These are phyloP conservation scores for Pyrus pyrifolia DNA, from an alignment of 306 rosid genomes.

Conservation along the genomic window DNA sequence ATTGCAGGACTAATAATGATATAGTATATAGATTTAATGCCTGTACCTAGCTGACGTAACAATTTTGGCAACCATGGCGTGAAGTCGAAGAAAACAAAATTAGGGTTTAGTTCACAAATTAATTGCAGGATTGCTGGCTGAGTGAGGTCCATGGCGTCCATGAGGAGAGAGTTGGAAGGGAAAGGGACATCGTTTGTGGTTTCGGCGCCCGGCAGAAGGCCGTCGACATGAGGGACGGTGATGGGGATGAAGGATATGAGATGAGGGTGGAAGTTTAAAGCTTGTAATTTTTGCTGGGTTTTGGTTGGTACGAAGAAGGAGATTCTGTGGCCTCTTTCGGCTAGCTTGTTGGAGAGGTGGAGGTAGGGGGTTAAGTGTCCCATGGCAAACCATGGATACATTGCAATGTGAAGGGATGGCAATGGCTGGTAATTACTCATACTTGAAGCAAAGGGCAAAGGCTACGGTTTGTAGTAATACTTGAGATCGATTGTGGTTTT, in stretches of 20 bases:
- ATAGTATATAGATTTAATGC: conserved; percentile 36
- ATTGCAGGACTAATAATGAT: conserved; percentile 34
- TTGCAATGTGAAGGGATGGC: conserved; percentile 36
- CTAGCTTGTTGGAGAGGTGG: conserved; percentile 61
- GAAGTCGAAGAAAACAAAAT: conserved; percentile 47
- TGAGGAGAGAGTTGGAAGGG: conserved; percentile 26
- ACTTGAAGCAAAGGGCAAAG: neutral
- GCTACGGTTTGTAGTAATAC: too few species aligned
- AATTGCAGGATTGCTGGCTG: conserved; percentile 28
- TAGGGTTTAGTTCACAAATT: conserved; percentile 36
- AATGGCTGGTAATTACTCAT: neutral
- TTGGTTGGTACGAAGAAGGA: conserved; percentile 50
- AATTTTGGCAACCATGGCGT: conserved; percentile 50
- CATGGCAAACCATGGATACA: conserved; percentile 71
- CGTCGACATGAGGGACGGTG: conserved; percentile 44
- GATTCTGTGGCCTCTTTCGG: conserved; percentile 48
- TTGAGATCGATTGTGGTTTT: too few species aligned
- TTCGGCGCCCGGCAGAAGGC: conserved; percentile 52
- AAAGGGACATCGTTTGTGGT: conserved; percentile 55
- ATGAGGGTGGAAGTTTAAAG: conserved; percentile 47
- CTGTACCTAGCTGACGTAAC: conserved; percentile 16
- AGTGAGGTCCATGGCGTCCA: conserved; percentile 62
- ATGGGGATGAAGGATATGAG: conserved; percentile 57
- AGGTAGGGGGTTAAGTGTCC: conserved; percentile 60
- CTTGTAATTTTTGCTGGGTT: conserved; percentile 31